A percentile compares a stretch with the other conserved stretches of the same genome.
These are phyloP conservation scores for Boechera stricta DNA, from an alignment of 345 rosid species.

Conservation along the genomic window DNA sequence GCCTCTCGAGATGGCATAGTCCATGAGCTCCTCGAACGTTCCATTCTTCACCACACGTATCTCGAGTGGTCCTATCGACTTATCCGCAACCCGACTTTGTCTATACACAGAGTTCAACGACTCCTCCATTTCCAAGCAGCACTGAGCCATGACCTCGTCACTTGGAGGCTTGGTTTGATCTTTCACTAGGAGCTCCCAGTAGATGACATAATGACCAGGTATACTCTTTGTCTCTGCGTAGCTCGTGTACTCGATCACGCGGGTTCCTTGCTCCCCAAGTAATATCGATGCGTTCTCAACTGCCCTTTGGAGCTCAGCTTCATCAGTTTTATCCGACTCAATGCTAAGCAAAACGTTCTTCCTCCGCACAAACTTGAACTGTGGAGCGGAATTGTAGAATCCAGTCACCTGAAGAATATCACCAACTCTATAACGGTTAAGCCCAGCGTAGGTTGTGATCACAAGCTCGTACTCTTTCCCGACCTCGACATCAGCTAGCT, in stretches of 20 bases:
- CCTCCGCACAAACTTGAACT: constrained; percentile 71
- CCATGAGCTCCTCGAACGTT: constrained; percentile 93
- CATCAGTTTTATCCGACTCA: constrained; percentile 89
- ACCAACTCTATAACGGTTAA: constrained; percentile 81
- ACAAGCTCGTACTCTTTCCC: constrained; percentile 93
- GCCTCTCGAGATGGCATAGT: constrained; percentile 82
- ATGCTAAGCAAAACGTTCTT: constrained; percentile 87
- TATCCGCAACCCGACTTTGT: constrained; percentile 84
- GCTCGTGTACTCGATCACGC: constrained; percentile 86
- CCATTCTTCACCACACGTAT: constrained; percentile 76
- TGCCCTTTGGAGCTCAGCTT: constrained; percentile 76
- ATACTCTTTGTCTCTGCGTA: constrained; percentile 65
- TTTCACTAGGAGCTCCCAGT: constrained; percentile 72
- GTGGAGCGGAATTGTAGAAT: constrained; percentile 79
- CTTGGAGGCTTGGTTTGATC: constrained; percentile 56
- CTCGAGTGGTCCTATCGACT: constrained; percentile 86
- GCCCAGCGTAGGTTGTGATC: constrained; percentile 77
- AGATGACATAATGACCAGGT: constrained; percentile 92
- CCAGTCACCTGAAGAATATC: constrained; percentile 83
- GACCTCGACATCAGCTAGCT: constrained; percentile 68
- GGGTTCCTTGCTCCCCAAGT: constrained; percentile 53
- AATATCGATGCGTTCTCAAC: constrained; percentile 62
- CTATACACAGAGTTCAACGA: constrained; percentile 79
- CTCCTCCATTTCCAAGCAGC: constrained; percentile 84
- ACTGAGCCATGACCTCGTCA: constrained; percentile 52